Percentiles rank a stretch among this genome's conserved stretches.
These are phyloP conservation scores for Rhizophagus sp. DNA, from an alignment of 192 early-diverging fungal species.

Conservation along the genomic window DNA sequence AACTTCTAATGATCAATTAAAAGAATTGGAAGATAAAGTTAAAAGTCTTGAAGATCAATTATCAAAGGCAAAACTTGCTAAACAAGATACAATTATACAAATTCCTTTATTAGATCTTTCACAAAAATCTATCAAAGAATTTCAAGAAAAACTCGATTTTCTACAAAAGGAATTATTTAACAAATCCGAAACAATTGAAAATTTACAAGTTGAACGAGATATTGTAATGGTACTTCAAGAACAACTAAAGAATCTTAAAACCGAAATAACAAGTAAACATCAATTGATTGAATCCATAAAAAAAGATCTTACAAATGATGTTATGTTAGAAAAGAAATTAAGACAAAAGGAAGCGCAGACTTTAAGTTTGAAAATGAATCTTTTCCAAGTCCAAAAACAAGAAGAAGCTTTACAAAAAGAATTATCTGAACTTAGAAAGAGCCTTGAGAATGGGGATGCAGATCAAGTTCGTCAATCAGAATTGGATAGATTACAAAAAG, in stretches of 20 bases:
- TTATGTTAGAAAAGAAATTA: conserved; percentile 8
- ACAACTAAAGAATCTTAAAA: conserved; percentile 6
- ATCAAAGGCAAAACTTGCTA: neutral
- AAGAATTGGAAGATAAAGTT: conserved; percentile 11
- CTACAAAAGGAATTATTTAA: neutral
- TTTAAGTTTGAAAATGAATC: neutral
- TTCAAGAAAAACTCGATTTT: neutral
- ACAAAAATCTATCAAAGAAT: neutral
- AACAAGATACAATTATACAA: neutral
- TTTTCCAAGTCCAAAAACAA: neutral
- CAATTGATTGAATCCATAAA: conserved; percentile 17
- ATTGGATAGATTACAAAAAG: neutral
- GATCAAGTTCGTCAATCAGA: conserved; percentile 5
- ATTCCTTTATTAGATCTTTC: neutral
- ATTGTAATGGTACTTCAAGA: neutral
- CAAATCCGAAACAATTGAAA: neutral
- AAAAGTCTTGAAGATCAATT: conserved; percentile 6
- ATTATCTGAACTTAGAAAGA: neutral
- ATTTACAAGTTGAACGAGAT: conserved; percentile 15
- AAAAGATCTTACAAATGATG: neutral
- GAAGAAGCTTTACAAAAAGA: conserved; percentile 4
- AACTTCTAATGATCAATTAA: neutral
- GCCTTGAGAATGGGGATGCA: neutral
- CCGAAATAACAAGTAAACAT: conserved; percentile 9
- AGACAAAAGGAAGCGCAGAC: conserved; percentile 3